Conservation (phyloP, 768 basidiomycete genomes). For the Chalciporus sphaerocephalus region DNA sequence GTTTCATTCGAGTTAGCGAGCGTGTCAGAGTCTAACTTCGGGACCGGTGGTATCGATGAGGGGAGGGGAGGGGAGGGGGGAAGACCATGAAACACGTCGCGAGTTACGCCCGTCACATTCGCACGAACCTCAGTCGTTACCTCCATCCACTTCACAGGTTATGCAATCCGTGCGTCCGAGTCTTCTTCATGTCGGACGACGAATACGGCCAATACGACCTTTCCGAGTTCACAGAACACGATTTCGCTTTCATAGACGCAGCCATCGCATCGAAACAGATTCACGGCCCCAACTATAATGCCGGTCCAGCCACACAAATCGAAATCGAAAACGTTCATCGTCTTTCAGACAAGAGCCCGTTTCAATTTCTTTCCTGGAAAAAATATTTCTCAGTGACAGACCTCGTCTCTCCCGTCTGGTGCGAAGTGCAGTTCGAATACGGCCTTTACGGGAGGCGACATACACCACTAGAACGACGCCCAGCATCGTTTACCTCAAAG, state of each 20-base stretch:
- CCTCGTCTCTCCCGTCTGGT: slow-evolving; percentile 61
- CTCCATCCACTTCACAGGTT: too few species aligned
- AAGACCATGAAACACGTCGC: too few species aligned
- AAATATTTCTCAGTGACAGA: slow-evolving; percentile 57
- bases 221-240: slow-evolving; percentile 54
- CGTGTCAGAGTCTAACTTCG: too few species aligned
- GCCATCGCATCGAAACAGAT: slow-evolving; percentile 5
- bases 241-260: slow-evolving; percentile 42
- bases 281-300: slow-evolving; percentile 4
- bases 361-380: slow-evolving; percentile 43
- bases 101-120: too few species aligned
- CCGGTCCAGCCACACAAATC: slow-evolving; percentile 32
- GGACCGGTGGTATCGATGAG: too few species aligned
- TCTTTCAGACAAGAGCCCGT: slow-evolving; percentile 31
- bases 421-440: slow-evolving; percentile 77
- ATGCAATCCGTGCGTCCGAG: too few species aligned
- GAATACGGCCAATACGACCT: slow-evolving; percentile 50
- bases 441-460: slow-evolving; percentile 57
- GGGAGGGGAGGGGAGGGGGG: too few species aligned
- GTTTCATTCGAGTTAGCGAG: too few species aligned
- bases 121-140: too few species aligned
- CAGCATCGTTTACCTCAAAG: slow-evolving; percentile 50
- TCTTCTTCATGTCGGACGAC: slow-evolving; percentile 26
- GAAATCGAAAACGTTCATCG: slow-evolving; percentile 25
- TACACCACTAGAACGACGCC: slow-evolving; percentile 47